Evolutionary conservation across 2,329 filamentous ascomycete genomes (phyloP).

Genomic region (Paracoccidioides lutzii): DNA sequence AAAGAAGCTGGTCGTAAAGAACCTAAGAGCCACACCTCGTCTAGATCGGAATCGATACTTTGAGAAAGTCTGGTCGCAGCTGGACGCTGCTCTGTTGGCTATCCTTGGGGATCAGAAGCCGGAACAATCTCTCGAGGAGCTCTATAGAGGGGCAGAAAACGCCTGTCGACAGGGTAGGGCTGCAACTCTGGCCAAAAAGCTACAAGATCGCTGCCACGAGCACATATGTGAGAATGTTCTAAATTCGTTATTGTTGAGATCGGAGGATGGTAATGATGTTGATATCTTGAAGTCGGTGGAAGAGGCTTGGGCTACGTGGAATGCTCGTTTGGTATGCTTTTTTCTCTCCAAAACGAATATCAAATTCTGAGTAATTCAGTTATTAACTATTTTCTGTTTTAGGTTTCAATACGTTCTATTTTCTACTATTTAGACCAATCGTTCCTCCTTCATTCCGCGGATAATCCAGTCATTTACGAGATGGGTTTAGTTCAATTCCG

Average conservation of each 20-base stretch:
- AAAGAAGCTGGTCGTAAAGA: constrained; percentile 87
- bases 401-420: constrained; percentile 69
- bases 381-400: constrained; percentile 5
- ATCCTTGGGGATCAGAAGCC: constrained; percentile 57
- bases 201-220: constrained; percentile 52
- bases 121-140: constrained; percentile 64
- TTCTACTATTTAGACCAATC: constrained; percentile 92
- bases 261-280: constrained; percentile 44
- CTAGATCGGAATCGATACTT: constrained; percentile 66
- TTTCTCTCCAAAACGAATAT: not conserved
- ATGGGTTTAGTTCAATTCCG: constrained; percentile 68
- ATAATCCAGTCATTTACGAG: constrained; percentile 61
- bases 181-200: constrained; percentile 50
- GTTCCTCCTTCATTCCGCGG: constrained; percentile 64
- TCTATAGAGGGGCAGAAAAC: constrained; percentile 87
- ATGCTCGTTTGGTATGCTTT: constrained; percentile 53
- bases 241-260: constrained; percentile 44
- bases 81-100: constrained; percentile 58
- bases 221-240: constrained; percentile 49
- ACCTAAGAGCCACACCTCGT: constrained; percentile 55
- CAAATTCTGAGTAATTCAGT: not conserved
- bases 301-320: constrained; percentile 64
- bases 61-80: constrained; percentile 57
- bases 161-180: constrained; percentile 69
- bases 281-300: constrained; percentile 50